Conservation (phyloP, 202 grass and related monocot genomes). For the Zizania palustris region DNA sequence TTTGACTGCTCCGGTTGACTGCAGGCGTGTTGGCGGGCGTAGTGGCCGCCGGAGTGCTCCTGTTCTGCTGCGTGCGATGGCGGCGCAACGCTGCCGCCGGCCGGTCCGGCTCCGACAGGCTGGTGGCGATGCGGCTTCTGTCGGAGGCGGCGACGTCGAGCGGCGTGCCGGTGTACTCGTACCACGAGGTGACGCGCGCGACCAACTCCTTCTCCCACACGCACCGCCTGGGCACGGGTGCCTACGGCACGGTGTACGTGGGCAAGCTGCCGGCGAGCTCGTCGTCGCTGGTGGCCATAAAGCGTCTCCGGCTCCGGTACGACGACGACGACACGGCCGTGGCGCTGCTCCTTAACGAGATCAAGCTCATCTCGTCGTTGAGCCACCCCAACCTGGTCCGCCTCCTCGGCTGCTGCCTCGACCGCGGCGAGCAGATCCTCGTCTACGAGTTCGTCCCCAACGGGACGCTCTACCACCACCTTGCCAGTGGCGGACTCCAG, state of each 20-base stretch:
- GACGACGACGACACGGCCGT: slow-evolving; percentile 29
- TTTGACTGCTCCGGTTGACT: background rate
- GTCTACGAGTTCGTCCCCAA: slow-evolving; percentile 93
- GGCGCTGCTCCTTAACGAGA: slow-evolving; percentile 65
- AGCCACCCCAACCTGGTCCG: slow-evolving; percentile 82
- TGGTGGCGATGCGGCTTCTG: slow-evolving; percentile 50
- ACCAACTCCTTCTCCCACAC: slow-evolving; percentile 76
- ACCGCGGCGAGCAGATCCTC: slow-evolving; percentile 86
- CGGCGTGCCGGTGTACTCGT: slow-evolving; percentile 75
- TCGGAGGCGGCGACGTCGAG: slow-evolving; percentile 60
- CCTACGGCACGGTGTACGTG: slow-evolving; percentile 90
- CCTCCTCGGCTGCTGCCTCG: slow-evolving; percentile 91
- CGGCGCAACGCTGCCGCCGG: slow-evolving; percentile 10
- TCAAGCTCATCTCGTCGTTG: slow-evolving; percentile 85
- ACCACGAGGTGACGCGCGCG: slow-evolving; percentile 64
- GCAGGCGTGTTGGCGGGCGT: slow-evolving; percentile 45
- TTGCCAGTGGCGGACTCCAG: slow-evolving; percentile 37
- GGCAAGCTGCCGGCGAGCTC: slow-evolving; percentile 55
- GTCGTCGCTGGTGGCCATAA: slow-evolving; percentile 69
- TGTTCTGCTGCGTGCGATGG: slow-evolving; percentile 41
- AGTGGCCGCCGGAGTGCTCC: background rate
- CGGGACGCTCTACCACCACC: slow-evolving; percentile 78
- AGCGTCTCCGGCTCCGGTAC: slow-evolving; percentile 63
- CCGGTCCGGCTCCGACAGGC: slow-evolving; percentile 16
- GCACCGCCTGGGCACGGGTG: slow-evolving; percentile 75